Base-by-base conservation (phyloP, 2,329 filamentous ascomycete species). In the Didymella lethalis region DNA sequence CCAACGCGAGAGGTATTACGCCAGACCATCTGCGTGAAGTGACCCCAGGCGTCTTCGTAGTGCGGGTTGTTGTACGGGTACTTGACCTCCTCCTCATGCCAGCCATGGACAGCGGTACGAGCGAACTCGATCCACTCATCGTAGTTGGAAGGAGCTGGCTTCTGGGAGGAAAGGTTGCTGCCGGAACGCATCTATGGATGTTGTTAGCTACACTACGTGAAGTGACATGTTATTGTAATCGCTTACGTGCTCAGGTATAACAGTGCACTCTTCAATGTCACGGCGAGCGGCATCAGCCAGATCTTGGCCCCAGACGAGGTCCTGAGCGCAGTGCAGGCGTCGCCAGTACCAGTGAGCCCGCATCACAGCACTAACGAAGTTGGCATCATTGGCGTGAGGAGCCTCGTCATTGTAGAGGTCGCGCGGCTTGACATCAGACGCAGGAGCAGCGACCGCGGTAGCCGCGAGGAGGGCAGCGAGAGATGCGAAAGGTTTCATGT, bases 11-110 rank as follows among this genome's bases (percentile, higher is more conserved):
- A 63, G 12, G 67, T 69, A 59, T 74, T 72, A 48, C 74, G 74
- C 76, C 76, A 78, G 49, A 78, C 75, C 63, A 78, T 64, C 67
- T 78, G 76, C 7, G 73, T 72, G 66, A 78, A 78, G 66, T 78
- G 75, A 20, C 72, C 74, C 67, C 70, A 73, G 7, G 67, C 61
- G n/a, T 61, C 59, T 14, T 69, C 63, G 31, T 63, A 74, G 55
- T 67, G 59, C 5, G 73, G 75, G 20, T 71, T 63, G 48, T 69
- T 61, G 59, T 75, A 77, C 10, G 73, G 72, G 53, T 77, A 76
- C 62, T 73, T 71, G 47, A 53, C 60, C 61, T 75, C 73, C 58
- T 75, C 74, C 48, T 75, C 71, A 51, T 77, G 71, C 75, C 75
- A 76, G 63, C 73, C 73, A 52, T 75, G 72, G 20, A 69, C 54